Evolutionary conservation across 495 filamentous ascomycete genomes (phyloP), one percentile per base, ranked within the genome.

Genomic region (Penicillium lagena): DNA sequence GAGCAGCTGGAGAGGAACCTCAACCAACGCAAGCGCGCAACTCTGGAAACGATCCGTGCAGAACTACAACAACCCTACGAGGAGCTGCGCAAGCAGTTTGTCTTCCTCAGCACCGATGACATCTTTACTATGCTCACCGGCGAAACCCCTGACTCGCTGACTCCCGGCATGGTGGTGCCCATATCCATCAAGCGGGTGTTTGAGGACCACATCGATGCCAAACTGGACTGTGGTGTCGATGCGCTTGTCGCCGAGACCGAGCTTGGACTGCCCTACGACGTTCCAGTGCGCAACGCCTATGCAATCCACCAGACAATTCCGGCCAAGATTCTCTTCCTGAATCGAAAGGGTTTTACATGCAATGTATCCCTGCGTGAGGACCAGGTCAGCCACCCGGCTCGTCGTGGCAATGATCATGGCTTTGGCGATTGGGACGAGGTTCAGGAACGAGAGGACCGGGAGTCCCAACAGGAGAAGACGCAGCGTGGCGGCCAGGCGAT

Each of bases 71-170:
- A 85, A 32, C 90, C 94, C 7, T 98, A 95, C 58, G 93, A 97
- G 65, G 93, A 98, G 58, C 70, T 98, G 37, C 83, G 93, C 12
- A 86, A 86, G 50, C 82, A 81, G 41, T 97, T 93, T 56, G 71
- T 78, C 11, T 62, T 80, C 35, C 73, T 95, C 8, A 69, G 68
- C 28, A 71, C 80, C 0, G 88, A 95, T 27, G 88, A 95, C 49
- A 84, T 96, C 55, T 98, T 96, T 63, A 90, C 89, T 37, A 96
- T 95, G 89, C 81, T 96, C 36, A 96, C 93, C 0, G 94, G 93
- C 40, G 93, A 98, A 60, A 97, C 86, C 1, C 66, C 74, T 32
- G 89, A 96, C 0, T 86, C 89, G 0, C 70, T 98, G 14, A 76
- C 73, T 22, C 81, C 87, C 54, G 86, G 85, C 43, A 96, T 97